These are phyloP conservation scores for Silene coronaria DNA, from an alignment of 179 eudicot genomes.

Conservation along the genomic window DNA sequence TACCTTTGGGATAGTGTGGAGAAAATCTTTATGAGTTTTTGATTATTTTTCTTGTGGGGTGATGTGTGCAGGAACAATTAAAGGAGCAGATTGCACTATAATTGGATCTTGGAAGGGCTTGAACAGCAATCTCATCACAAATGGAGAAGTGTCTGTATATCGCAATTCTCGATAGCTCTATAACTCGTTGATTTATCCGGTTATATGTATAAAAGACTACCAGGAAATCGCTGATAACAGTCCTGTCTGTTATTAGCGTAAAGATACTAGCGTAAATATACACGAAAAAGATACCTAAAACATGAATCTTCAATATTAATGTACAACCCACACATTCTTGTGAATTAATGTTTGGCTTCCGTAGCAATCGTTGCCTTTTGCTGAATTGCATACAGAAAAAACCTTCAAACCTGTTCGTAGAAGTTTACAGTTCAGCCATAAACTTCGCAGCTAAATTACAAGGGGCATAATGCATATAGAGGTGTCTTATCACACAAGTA, in stretches of 20 bases:
- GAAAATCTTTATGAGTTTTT: background rate
- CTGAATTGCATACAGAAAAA: background rate
- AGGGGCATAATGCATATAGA: background rate
- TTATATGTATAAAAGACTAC: background rate
- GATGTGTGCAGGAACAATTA: slow-evolving; percentile 58
- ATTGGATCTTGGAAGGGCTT: background rate
- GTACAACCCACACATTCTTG: background rate
- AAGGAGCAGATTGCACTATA: slow-evolving; percentile 45
- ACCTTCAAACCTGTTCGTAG: background rate
- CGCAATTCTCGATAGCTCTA: background rate
- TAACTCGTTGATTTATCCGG: background rate
- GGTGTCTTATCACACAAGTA: too few species aligned
- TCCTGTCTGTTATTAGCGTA: background rate
- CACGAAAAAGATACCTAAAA: background rate
- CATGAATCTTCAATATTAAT: background rate
- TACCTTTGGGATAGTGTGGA: too few species aligned
- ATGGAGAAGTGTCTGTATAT: background rate
- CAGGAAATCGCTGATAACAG: background rate
- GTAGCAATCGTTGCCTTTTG: background rate
- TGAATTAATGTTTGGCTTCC: background rate
- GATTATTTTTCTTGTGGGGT: background rate
- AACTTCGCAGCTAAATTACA: background rate
- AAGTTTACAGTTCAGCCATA: background rate
- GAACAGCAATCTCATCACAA: background rate
- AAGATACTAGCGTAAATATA: background rate